phyloP scores from a whole-genome alignment of 129 eudicot species.

The Arctium minus region DNA sequence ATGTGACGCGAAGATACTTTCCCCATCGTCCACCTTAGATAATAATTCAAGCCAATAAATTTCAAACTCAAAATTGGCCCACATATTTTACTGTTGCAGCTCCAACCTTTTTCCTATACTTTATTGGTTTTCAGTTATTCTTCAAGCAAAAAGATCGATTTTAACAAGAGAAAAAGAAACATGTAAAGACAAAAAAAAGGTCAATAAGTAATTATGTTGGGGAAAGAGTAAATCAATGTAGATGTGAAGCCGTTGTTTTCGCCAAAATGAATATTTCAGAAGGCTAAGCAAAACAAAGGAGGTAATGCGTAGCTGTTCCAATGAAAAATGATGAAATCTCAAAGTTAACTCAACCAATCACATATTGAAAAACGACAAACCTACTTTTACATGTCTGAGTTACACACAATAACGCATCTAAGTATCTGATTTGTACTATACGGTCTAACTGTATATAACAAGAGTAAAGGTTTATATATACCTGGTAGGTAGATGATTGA shows the following conservation, averaged over 20 bases:
- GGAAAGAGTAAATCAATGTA: background rate
- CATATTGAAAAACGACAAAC: background rate
- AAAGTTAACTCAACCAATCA: constrained; percentile 8
- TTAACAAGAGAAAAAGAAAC: background rate
- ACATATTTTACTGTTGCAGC: background rate
- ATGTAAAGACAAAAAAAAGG: background rate
- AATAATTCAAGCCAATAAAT: background rate
- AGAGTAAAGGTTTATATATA: constrained; percentile 22
- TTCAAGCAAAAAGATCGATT: constrained; percentile 6
- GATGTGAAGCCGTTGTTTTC: background rate
- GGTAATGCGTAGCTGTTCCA: background rate
- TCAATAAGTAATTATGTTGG: background rate
- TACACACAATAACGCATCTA: constrained; percentile 10
- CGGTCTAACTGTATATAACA: background rate
- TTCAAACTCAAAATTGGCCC: constrained; percentile 11
- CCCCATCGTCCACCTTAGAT: background rate
- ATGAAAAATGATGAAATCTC: constrained; percentile 10
- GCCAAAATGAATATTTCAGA: background rate
- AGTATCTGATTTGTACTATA: constrained; percentile 6
- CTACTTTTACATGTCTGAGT: constrained; percentile 1
- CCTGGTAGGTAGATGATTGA: constrained; percentile 95
- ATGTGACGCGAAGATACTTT: background rate
- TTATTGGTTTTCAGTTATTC: constrained; percentile 11
- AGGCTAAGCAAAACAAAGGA: background rate
- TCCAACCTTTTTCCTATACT: background rate